A percentile compares a stretch with the other conserved stretches of the same genome.
These are phyloP conservation scores for Aspergillus cejpii DNA, from an alignment of 2,329 filamentous ascomycete species.

Conservation along the genomic window DNA sequence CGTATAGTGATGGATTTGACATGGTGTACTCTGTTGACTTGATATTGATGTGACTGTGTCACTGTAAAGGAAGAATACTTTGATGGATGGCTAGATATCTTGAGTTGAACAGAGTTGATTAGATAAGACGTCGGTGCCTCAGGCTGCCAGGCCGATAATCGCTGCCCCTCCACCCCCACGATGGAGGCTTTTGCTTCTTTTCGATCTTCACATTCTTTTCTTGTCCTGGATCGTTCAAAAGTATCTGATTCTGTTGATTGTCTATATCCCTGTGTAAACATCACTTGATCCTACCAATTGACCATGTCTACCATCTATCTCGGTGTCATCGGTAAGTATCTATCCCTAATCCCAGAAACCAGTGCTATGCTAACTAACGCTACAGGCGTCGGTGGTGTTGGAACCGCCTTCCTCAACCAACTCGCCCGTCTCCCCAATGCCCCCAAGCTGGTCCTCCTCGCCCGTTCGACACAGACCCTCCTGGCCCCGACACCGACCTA, in stretches of 20 bases:
- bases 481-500: slow-evolving; percentile 64
- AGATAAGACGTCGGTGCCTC: not conserved
- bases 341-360: slow-evolving; percentile 6
- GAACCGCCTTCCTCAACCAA: slow-evolving; percentile 82
- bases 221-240: too few relatives aligned
- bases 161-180: not conserved
- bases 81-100: not conserved
- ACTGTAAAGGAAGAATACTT: not conserved
- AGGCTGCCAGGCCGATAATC: not conserved
- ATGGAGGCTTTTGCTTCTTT: not conserved
- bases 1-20: slow-evolving; percentile 56
- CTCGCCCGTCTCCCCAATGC: slow-evolving; percentile 63
- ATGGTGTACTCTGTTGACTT: slow-evolving; percentile 1
- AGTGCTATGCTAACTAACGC: too few relatives aligned
- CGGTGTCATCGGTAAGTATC: slow-evolving; percentile 36
- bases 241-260: not conserved
- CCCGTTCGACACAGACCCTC: slow-evolving; percentile 76
- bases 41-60: not conserved
- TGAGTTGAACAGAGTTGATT: not conserved
- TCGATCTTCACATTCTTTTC: slow-evolving; percentile 2
- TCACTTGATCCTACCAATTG: not conserved
- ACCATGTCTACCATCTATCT: slow-evolving; percentile 38
- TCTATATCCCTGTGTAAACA: not conserved
- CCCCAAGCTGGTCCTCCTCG: slow-evolving; percentile 74
- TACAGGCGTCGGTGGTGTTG: slow-evolving; percentile 82